A percentile compares a stretch with the other conserved stretches of the same genome.
Conservation (phyloP, 768 basidiomycete genomes). For the Suillus spraguei region DNA sequence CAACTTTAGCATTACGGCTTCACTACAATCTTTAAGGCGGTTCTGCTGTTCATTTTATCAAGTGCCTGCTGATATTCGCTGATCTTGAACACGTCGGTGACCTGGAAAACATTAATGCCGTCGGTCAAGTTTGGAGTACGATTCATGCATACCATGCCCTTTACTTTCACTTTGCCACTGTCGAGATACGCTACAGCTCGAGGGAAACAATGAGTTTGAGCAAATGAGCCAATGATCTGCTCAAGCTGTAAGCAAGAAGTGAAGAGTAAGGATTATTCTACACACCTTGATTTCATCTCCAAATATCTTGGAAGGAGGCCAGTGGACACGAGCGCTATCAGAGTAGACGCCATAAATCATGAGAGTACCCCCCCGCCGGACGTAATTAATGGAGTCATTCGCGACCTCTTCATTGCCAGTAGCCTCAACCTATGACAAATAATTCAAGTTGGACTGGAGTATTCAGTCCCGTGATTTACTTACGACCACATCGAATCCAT, state of each 20-base stretch:
- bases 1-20: slow-evolving; percentile 37
- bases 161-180: slow-evolving; percentile 50
- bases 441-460: not conserved
- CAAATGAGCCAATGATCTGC: slow-evolving; percentile 58
- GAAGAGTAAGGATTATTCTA: not conserved
- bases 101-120: slow-evolving; percentile 29
- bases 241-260: not conserved
- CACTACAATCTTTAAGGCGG: slow-evolving; percentile 54
- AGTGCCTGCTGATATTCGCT: slow-evolving; percentile 65
- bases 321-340: slow-evolving; percentile 51
- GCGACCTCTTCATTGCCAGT: slow-evolving; percentile 45
- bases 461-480: slow-evolving; percentile 5
- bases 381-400: slow-evolving; percentile 45
- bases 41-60: slow-evolving; percentile 64
- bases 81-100: slow-evolving; percentile 59
- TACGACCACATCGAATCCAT: slow-evolving; percentile 48
- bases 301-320: slow-evolving; percentile 59
- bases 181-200: slow-evolving; percentile 60
- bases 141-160: slow-evolving; percentile 46
- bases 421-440: slow-evolving; percentile 35
- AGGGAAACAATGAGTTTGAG: slow-evolving; percentile 61
- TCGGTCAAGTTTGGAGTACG: not conserved
- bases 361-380: slow-evolving; percentile 44
- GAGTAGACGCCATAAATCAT: slow-evolving; percentile 61
- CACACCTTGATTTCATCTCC: slow-evolving; percentile 51